Conservation (phyloP, 2,329 filamentous ascomycete species). For the Ascocoryne sarcoides region DNA sequence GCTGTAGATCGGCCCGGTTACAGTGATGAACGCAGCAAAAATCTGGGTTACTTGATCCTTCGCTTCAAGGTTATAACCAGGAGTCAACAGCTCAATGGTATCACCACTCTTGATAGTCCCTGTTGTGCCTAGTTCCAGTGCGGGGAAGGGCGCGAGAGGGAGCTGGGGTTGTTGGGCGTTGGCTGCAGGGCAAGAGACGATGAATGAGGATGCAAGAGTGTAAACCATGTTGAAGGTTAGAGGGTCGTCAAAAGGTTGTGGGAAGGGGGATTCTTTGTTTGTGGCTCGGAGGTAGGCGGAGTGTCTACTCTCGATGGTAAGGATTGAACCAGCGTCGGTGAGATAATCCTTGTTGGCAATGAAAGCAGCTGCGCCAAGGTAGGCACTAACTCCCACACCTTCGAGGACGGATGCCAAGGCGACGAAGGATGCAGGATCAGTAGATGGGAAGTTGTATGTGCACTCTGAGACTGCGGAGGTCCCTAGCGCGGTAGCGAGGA, state of each 20-base stretch:
- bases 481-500: constrained; percentile 42
- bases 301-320: constrained; percentile 58
- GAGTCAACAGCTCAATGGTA: constrained; percentile 22
- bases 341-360: constrained; percentile 51
- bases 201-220: constrained; percentile 56
- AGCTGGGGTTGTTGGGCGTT: constrained; percentile 46
- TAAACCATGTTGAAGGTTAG: constrained; percentile 50
- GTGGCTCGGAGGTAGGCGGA: constrained; percentile 49
- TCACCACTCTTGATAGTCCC: constrained; percentile 15
- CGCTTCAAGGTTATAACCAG: constrained; percentile 17
- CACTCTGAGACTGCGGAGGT: constrained; percentile 43
- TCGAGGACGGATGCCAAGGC: constrained; percentile 45
- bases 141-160: constrained; percentile 52
- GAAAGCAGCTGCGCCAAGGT: constrained; percentile 52
- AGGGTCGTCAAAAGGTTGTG: constrained; percentile 52
- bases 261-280: constrained; percentile 42
- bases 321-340: constrained; percentile 51
- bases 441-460: constrained; percentile 46
- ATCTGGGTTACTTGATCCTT: constrained; percentile 18
- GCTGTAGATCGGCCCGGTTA: too few species aligned
- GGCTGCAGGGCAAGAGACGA: constrained; percentile 43
- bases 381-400: constrained; percentile 49
- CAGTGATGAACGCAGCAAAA: constrained; percentile 33
- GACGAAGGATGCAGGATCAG: constrained; percentile 41
- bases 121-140: constrained; percentile 30